A percentile compares a stretch with the other conserved stretches of the same genome.
Evolutionary conservation across 1,284 basidiomycete genomes (phyloP).

Genomic region (Puccinia horiana): DNA sequence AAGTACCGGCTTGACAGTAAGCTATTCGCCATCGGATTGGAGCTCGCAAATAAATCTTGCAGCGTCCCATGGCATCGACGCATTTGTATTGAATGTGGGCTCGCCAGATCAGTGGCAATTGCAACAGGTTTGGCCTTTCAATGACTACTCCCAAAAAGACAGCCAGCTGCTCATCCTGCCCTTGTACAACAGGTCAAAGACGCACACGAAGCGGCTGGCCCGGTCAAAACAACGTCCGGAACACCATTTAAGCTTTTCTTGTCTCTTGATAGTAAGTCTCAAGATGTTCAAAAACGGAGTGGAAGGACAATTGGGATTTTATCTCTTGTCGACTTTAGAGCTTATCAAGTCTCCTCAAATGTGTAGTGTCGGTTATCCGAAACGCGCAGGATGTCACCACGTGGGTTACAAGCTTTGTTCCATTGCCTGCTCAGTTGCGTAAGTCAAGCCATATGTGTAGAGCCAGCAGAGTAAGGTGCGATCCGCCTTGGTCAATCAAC

Average conservation of each 20-base stretch:
- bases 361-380: conserved; percentile 41
- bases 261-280: conserved; percentile 38
- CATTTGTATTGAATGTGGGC: conserved; percentile 44
- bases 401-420: conserved; percentile 46
- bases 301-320: neutral
- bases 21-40: conserved; percentile 43
- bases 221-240: conserved; percentile 18
- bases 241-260: conserved; percentile 38
- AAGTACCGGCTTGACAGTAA: conserved; percentile 41
- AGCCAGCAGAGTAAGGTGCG: neutral
- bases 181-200: conserved; percentile 7
- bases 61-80: conserved; percentile 34
- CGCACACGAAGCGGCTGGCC: conserved; percentile 25
- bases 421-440: conserved; percentile 32
- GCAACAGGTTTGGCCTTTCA: conserved; percentile 27
- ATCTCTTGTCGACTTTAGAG: neutral
- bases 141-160: too few relatives aligned
- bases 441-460: neutral
- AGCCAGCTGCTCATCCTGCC: neutral
- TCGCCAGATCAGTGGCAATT: conserved; percentile 36
- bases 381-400: conserved; percentile 25
- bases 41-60: conserved; percentile 6
- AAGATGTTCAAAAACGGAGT: neutral
- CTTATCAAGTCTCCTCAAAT: neutral
- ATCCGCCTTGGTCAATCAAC: neutral